Conservation (phyloP, 2,329 filamentous ascomycete genomes). For the Fusarium siculi region DNA sequence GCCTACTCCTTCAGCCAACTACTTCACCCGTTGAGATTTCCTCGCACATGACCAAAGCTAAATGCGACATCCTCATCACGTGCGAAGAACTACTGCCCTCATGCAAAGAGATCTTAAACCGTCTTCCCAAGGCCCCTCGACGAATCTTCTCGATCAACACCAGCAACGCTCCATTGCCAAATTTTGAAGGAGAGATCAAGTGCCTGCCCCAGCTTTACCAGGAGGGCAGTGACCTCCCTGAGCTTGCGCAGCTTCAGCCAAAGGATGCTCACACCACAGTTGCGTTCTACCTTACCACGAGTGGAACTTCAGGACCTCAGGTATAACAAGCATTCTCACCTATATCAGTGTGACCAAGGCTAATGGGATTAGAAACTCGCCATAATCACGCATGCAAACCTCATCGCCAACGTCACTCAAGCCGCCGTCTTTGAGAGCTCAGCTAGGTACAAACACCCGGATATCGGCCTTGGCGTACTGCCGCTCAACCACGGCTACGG, state of each 20-base stretch:
- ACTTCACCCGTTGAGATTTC: not conserved
- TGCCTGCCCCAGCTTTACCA: not conserved
- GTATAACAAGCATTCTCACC: rapidly evolving
- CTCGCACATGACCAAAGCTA: not conserved
- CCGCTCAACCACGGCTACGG: not conserved
- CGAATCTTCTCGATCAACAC: not conserved
- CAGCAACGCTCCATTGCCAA: not conserved
- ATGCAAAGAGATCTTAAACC: not conserved
- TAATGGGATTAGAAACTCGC: not conserved
- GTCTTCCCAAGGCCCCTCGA: not conserved
- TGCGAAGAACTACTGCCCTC: not conserved
- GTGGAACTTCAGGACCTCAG: not conserved
- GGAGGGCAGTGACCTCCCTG: not conserved
- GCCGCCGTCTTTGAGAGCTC: not conserved
- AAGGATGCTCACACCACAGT: not conserved
- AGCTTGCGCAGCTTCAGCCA: not conserved
- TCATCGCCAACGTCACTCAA: not conserved
- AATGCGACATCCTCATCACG: not conserved
- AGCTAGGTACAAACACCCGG: not conserved
- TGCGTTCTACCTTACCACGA: not conserved
- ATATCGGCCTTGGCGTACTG: not conserved
- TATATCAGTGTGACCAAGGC: rapidly evolving
- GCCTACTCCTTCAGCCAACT: not conserved
- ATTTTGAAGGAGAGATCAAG: not conserved
- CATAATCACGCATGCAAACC: not conserved